Conservation (phyloP, 768 basidiomycete species). For the Amanita pallidorosea region DNA sequence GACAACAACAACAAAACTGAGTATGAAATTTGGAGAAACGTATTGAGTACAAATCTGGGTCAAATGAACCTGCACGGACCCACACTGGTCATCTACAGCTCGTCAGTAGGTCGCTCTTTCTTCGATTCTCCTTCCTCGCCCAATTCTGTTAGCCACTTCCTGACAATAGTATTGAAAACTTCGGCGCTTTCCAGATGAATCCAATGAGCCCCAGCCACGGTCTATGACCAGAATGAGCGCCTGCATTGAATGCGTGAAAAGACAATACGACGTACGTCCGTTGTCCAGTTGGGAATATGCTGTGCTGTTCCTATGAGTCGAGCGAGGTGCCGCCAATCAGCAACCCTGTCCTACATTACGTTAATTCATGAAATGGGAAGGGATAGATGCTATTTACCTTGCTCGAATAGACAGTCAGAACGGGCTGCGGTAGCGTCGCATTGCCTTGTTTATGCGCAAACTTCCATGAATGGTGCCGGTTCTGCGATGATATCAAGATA, state of each 20-base stretch:
- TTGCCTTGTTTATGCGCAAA: constrained; percentile 34
- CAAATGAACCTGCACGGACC: background rate
- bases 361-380: background rate
- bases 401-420: constrained; percentile 28
- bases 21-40: too few species aligned
- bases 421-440: constrained; percentile 33
- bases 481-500: constrained; percentile 16
- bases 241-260: background rate
- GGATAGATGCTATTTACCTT: constrained; percentile 16
- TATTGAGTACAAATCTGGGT: too few species aligned
- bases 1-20: too few species aligned
- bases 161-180: constrained; percentile 39
- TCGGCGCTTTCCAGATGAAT: constrained; percentile 50
- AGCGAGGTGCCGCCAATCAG: constrained; percentile 26
- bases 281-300: constrained; percentile 27
- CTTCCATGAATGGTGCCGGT: constrained; percentile 29
- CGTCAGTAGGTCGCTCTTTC: constrained; percentile 2
- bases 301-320: constrained; percentile 24
- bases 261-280: constrained; percentile 18
- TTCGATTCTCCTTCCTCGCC: constrained; percentile 12
- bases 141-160: constrained; percentile 35
- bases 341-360: constrained; percentile 33
- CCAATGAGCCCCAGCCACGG: constrained; percentile 53
- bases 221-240: constrained; percentile 18
- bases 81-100: background rate